These are phyloP conservation scores for Paratinospora sagittata DNA, from an alignment of 164 flowering plant genomes.

Conservation along the genomic window DNA sequence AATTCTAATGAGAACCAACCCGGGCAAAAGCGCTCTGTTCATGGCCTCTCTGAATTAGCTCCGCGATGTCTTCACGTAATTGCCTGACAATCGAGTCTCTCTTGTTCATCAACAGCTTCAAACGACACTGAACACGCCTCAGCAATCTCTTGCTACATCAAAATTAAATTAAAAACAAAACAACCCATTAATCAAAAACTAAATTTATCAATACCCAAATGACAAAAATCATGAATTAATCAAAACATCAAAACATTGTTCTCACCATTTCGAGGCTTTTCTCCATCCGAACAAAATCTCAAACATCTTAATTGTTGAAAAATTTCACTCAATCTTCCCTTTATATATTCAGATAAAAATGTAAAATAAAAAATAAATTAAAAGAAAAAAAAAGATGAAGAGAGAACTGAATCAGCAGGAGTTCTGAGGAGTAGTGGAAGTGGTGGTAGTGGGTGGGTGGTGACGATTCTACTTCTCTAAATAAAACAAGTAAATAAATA, in stretches of 20 bases:
- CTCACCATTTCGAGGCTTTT: neutral
- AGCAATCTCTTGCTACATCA: slow-evolving; percentile 59
- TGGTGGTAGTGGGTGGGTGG: too few species aligned
- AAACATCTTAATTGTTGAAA: neutral
- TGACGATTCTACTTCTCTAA: too few species aligned
- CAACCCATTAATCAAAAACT: neutral
- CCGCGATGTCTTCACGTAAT: slow-evolving; percentile 44
- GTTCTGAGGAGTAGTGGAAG: neutral
- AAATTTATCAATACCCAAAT: neutral
- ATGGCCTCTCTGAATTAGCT: slow-evolving; percentile 52
- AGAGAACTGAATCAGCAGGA: neutral
- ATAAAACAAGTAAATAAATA: too few species aligned
- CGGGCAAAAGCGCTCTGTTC: slow-evolving; percentile 43
- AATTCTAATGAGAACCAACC: slow-evolving; percentile 26
- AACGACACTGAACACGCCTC: slow-evolving; percentile 48
- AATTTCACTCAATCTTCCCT: neutral
- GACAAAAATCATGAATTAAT: neutral
- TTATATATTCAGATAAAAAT: too few species aligned
- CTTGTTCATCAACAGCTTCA: slow-evolving; percentile 67
- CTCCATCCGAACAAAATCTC: slow-evolving; percentile 5
- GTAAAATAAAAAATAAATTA: neutral
- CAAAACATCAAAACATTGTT: too few species aligned
- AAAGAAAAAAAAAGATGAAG: neutral
- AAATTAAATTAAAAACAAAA: neutral
- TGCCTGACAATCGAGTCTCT: slow-evolving; percentile 45